Conservation (phyloP, 2,329 filamentous ascomycete genomes). For the Graphilbum sp. region DNA sequence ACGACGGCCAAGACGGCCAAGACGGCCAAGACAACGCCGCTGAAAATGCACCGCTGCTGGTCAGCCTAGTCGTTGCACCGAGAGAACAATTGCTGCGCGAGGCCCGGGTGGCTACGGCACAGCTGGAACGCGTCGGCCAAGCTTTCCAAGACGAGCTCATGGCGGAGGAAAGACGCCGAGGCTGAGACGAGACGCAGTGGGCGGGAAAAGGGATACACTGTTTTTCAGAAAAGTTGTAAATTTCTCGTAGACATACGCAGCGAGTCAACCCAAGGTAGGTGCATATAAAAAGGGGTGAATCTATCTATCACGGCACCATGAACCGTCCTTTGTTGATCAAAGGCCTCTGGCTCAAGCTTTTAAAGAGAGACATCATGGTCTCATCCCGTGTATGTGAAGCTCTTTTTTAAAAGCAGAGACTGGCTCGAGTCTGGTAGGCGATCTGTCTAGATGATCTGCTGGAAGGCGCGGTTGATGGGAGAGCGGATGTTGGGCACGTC, state of each 20-base stretch:
- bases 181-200: not conserved
- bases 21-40: constrained; percentile 6
- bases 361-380: too few species aligned
- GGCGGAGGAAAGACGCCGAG: constrained; percentile 13
- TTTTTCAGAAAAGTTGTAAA: too few species aligned
- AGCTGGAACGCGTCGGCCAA: constrained; percentile 36
- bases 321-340: too few species aligned
- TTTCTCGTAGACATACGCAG: too few species aligned
- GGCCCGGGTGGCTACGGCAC: constrained; percentile 33
- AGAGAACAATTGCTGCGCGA: constrained; percentile 29
- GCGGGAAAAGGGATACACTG: not conserved
- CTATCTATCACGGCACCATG: too few species aligned
- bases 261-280: too few species aligned
- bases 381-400: too few species aligned
- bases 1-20: not conserved
- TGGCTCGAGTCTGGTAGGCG: too few species aligned
- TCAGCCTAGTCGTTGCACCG: constrained; percentile 36
- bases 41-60: constrained; percentile 31
- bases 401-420: too few species aligned
- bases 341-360: too few species aligned
- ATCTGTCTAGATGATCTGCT: constrained; percentile 96
- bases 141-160: constrained; percentile 39
- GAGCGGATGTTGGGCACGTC: constrained; percentile 77
- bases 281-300: too few species aligned
- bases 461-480: constrained; percentile 91